Percentiles rank a stretch among this genome's conserved stretches.
Evolutionary conservation across 441 rosid species (phyloP).

Genomic region (Bocquillonia castaneifolia): DNA sequence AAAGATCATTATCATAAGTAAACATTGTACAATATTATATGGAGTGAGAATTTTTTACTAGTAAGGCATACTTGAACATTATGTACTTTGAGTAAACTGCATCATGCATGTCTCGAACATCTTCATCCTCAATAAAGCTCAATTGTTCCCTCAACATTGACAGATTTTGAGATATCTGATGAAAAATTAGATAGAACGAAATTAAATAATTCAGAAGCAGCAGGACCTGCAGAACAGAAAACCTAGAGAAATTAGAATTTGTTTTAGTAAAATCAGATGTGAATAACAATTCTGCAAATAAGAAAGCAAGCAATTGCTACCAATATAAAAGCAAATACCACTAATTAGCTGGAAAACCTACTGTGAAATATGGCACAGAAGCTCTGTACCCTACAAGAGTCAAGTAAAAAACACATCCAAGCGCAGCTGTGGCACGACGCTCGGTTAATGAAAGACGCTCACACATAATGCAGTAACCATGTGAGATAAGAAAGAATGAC

Average conservation of each 20-base stretch:
- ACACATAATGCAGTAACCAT: constrained; percentile 81
- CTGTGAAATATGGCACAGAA: constrained; percentile 83
- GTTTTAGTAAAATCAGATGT: constrained; percentile 8
- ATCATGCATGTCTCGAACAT: constrained; percentile 73
- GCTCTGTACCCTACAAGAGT: constrained; percentile 88
- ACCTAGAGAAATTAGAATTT: constrained; percentile 12
- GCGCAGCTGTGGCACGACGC: constrained; percentile 76
- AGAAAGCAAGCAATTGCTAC: neutral
- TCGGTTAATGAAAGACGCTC: constrained; percentile 74
- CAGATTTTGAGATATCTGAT: constrained; percentile 70
- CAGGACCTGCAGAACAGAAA: constrained; percentile 46
- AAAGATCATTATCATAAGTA: neutral
- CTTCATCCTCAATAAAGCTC: constrained; percentile 71
- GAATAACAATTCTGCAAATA: constrained; percentile 6
- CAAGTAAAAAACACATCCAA: constrained; percentile 72
- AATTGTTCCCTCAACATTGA: constrained; percentile 60
- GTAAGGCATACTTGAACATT: constrained; percentile 70
- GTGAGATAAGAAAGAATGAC: constrained; percentile 82
- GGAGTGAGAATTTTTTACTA: neutral
- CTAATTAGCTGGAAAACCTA: constrained; percentile 31
- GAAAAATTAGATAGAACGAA: constrained; percentile 74
- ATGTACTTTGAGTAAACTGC: constrained; percentile 67
- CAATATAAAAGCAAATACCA: neutral
- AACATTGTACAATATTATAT: neutral
- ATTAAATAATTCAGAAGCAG: constrained; percentile 67